Conservation (phyloP, 805 yeast genomes). For the Kazachstania africana region DNA sequence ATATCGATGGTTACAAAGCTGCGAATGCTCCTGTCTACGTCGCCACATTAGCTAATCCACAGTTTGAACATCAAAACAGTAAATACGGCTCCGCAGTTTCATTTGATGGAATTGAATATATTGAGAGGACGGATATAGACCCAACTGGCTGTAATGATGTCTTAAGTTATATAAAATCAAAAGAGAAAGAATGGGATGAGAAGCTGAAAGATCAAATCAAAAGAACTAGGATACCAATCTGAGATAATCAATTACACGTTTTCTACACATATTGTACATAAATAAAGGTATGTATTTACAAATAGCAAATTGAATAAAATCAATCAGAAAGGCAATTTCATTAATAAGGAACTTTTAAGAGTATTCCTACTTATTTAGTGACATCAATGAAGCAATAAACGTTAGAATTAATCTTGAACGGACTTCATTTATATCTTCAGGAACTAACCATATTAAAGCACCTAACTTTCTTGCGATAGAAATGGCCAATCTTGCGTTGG, state of each 20-base stretch:
- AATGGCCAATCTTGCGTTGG: constrained; percentile 93
- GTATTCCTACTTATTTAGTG: constrained; percentile 29
- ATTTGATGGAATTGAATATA: constrained; percentile 51
- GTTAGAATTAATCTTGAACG: constrained; percentile 88
- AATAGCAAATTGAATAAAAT: too few relatives aligned
- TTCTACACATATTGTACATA: too few relatives aligned
- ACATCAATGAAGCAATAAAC: constrained; percentile 92
- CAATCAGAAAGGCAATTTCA: too few relatives aligned
- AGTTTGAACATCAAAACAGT: constrained; percentile 34
- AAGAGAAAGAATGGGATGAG: constrained; percentile 61
- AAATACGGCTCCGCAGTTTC: constrained; percentile 67
- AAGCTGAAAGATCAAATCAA: constrained; percentile 63
- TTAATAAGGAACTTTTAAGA: constrained; percentile 1
- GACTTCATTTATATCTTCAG: constrained; percentile 97
- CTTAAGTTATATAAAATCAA: constrained; percentile 44
- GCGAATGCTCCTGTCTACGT: constrained; percentile 79
- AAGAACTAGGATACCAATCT: constrained; percentile 30
- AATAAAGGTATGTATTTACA: too few relatives aligned
- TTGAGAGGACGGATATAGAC: constrained; percentile 46
- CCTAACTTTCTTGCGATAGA: constrained; percentile 97
- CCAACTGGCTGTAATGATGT: constrained; percentile 56
- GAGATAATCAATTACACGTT: constrained; percentile 1
- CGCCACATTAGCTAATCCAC: constrained; percentile 41
- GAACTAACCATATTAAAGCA: constrained; percentile 97
- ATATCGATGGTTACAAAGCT: constrained; percentile 77